Conservation (phyloP, 306 rosid species). For the Geum urbanum region DNA sequence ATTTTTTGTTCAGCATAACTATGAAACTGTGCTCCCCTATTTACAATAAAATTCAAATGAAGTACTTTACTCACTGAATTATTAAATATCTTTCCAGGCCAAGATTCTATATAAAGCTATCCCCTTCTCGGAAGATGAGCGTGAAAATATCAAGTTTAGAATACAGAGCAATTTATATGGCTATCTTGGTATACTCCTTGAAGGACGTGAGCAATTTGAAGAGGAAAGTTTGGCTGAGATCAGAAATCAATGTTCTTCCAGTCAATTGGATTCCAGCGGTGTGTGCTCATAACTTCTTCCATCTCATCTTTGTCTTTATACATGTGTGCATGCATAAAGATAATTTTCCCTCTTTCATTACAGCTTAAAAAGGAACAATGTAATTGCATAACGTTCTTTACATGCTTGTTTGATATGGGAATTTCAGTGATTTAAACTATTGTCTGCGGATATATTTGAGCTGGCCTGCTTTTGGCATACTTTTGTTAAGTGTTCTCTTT, state of each 20-base stretch:
- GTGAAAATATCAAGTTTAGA: slow-evolving; percentile 68
- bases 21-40: background rate
- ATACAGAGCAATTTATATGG: slow-evolving; percentile 88
- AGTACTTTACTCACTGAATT: slow-evolving; percentile 15
- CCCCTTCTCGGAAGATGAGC: slow-evolving; percentile 87
- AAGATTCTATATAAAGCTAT: slow-evolving; percentile 73
- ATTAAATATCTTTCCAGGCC: slow-evolving; percentile 57
- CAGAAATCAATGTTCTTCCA: slow-evolving; percentile 39
- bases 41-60: slow-evolving; percentile 5
- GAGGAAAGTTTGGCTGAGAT: slow-evolving; percentile 60
- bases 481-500: background rate
- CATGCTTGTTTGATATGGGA: background rate
- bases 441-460: background rate
- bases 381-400: background rate
- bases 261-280: slow-evolving; percentile 47
- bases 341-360: background rate
- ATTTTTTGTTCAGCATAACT: background rate
- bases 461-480: background rate
- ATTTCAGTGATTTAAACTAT: background rate
- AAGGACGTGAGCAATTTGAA: slow-evolving; percentile 97
- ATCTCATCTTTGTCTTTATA: background rate
- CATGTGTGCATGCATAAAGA: background rate
- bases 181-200: slow-evolving; percentile 91
- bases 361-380: slow-evolving; percentile 4
- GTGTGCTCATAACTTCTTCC: slow-evolving; percentile 17